Base-by-base conservation (phyloP, 352 stramenopile species). In the Pythium oligandrum region DNA sequence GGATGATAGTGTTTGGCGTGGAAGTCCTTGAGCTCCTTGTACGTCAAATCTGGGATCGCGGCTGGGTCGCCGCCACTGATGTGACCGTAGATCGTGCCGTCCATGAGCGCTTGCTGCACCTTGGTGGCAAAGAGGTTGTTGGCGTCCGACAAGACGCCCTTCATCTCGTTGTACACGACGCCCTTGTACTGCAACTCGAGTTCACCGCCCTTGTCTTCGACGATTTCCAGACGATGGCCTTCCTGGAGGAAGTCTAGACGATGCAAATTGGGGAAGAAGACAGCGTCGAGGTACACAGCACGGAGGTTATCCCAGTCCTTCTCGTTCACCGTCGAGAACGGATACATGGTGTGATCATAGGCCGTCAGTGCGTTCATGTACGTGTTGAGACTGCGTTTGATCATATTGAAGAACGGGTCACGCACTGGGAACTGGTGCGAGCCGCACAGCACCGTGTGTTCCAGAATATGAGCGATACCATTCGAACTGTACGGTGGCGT, bases 161-260 rank as follows among this genome's bases (percentile, higher is more conserved):
- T 99, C 97, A 99, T 99, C 76, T 99, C 97, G 64, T 99, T 99
- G 67, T 98, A 98, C n/a, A 99, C 96, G n/a, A 99, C 96, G 45
- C 96, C 96, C 57, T 93, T 93, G 62, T 85, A 87, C 38, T 79
- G 53, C 6, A 93, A 69, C 33, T 78, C 57, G 30, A 65, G 58
- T 32, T 80, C 66, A 48, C 61, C 60, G n/a, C 53, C 55, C 4
- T 71, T 73, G 2, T 68, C 61, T 3, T 73, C 57, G 33, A 64
- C 66, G 31, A 89, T 78, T 55, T 86, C 79, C 0, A 93, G 57
- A 3, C 79, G 83, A 58, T 93, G 83, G 33, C 83, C 83, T 65
- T 93, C 83, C 46, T 93, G 83, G 43, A 86, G 57, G 48, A 93
- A 93, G 61, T 93, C 83, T 4, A 86, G 67, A 10, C 69, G 63